Conservation (phyloP, 2,329 filamentous ascomycete genomes). For the Alternaria sp. region DNA sequence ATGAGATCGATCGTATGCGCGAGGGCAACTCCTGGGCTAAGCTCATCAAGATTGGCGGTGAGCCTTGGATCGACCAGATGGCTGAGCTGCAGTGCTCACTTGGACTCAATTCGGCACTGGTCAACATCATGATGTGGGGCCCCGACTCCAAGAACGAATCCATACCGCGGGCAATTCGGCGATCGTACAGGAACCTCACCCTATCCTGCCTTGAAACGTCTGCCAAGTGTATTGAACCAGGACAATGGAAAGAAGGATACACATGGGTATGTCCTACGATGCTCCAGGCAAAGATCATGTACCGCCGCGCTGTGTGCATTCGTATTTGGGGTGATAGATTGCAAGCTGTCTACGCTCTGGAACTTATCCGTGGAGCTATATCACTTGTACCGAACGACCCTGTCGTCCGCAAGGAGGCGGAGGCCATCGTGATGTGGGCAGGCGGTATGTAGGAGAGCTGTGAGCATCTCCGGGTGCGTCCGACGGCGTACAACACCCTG, state of each 20-base stretch:
- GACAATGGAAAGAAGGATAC: background rate
- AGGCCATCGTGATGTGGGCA: background rate
- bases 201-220: accelerated
- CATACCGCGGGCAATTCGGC: background rate
- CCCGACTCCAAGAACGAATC: background rate
- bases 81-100: background rate
- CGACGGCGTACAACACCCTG: too few species aligned
- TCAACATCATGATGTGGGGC: accelerated
- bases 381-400: background rate
- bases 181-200: accelerated
- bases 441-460: background rate
- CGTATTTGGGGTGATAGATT: accelerated
- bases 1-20: background rate
- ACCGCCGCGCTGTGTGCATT: accelerated
- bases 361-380: background rate
- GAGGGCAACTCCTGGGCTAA: background rate
- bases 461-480: background rate
- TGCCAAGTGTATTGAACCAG: accelerated
- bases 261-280: background rate
- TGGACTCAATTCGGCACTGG: background rate
- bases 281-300: background rate
- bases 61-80: background rate
- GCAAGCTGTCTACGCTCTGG: background rate
- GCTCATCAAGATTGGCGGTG: background rate
- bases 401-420: background rate